A percentile compares a stretch with the other conserved stretches of the same genome.
These are phyloP conservation scores for Beauveria asiatica DNA, from an alignment of 2,329 filamentous ascomycete species.

Conservation along the genomic window DNA sequence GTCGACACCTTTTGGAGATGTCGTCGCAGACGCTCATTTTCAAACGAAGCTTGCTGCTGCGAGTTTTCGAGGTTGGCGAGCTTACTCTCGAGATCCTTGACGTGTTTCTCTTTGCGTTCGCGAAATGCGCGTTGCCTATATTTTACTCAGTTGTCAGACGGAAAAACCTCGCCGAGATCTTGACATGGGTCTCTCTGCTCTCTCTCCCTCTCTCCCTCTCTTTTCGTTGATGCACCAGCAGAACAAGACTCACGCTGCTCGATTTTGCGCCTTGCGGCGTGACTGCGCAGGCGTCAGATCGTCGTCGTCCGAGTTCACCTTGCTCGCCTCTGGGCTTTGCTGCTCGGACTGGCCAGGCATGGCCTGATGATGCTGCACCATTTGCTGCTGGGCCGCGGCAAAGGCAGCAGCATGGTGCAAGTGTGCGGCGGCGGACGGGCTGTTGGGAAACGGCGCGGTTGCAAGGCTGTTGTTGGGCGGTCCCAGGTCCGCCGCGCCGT, in stretches of 20 bases:
- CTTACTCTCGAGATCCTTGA: slow-evolving; percentile 86
- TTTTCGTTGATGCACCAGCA: not conserved
- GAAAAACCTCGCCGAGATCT: not conserved
- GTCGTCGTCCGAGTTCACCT: slow-evolving; percentile 37
- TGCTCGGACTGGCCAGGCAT: slow-evolving; percentile 16
- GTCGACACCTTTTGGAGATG: slow-evolving; percentile 77
- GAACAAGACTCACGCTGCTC: slow-evolving; percentile 46
- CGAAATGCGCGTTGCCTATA: slow-evolving; percentile 86
- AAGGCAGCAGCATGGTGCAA: slow-evolving; percentile 23
- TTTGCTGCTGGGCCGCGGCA: slow-evolving; percentile 17
- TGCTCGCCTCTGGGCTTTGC: slow-evolving; percentile 10
- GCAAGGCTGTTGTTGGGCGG: not conserved
- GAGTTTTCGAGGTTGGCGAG: slow-evolving; percentile 68
- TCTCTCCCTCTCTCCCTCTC: too few species aligned
- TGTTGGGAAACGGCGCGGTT: slow-evolving; percentile 30
- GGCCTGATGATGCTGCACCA: slow-evolving; percentile 12
- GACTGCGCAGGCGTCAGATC: slow-evolving; percentile 50
- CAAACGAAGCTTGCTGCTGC: slow-evolving; percentile 61
- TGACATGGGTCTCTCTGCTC: too few species aligned
- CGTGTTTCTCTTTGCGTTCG: slow-evolving; percentile 89
- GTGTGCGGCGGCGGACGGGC: slow-evolving; percentile 40
- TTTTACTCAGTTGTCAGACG: not conserved
- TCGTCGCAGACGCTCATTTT: slow-evolving; percentile 80
- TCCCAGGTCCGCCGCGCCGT: slow-evolving; percentile 25
- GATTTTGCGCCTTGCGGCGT: slow-evolving; percentile 52